These are phyloP conservation scores for Paspalum vaginatum DNA, from an alignment of 176 grass and related monocot species.

Conservation along the genomic window DNA sequence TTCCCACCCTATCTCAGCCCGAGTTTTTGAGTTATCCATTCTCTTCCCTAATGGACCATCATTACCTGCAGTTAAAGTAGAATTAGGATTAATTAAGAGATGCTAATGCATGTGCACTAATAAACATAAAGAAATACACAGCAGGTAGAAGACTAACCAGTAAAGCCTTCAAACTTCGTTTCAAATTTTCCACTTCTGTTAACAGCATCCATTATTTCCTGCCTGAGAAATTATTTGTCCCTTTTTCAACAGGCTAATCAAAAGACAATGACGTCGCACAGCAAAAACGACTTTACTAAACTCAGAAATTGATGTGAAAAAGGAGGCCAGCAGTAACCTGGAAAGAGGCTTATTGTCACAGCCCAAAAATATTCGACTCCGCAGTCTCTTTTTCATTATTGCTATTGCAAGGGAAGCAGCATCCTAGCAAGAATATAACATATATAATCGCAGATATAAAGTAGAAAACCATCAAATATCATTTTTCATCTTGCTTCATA, in stretches of 20 bases:
- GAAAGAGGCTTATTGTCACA: slow-evolving; percentile 73
- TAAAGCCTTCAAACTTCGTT: slow-evolving; percentile 77
- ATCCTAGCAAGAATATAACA: slow-evolving; percentile 45
- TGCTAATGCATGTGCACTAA: neutral
- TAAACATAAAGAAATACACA: neutral
- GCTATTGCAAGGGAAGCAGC: slow-evolving; percentile 61
- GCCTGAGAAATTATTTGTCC: slow-evolving; percentile 40
- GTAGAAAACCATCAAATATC: neutral
- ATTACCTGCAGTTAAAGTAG: slow-evolving; percentile 43
- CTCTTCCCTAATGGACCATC: slow-evolving; percentile 85
- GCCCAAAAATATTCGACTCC: slow-evolving; percentile 49
- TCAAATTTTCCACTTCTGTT: slow-evolving; percentile 76
- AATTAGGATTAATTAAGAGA: neutral
- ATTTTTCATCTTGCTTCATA: neutral
- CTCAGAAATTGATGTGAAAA: neutral
- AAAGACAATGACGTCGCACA: neutral
- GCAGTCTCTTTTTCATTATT: slow-evolving; percentile 56
- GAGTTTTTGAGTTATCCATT: slow-evolving; percentile 81
- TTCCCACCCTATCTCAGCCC: slow-evolving; percentile 75
- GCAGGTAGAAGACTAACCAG: slow-evolving; percentile 50
- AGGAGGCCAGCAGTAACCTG: slow-evolving; percentile 39
- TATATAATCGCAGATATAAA: slow-evolving; percentile 2
- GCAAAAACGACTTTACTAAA: neutral
- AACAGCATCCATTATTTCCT: slow-evolving; percentile 90
- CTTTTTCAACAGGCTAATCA: neutral